These are phyloP conservation scores for Astrephomene gubernaculifera DNA, from an alignment of 139 green algal genomes.

Conservation along the genomic window DNA sequence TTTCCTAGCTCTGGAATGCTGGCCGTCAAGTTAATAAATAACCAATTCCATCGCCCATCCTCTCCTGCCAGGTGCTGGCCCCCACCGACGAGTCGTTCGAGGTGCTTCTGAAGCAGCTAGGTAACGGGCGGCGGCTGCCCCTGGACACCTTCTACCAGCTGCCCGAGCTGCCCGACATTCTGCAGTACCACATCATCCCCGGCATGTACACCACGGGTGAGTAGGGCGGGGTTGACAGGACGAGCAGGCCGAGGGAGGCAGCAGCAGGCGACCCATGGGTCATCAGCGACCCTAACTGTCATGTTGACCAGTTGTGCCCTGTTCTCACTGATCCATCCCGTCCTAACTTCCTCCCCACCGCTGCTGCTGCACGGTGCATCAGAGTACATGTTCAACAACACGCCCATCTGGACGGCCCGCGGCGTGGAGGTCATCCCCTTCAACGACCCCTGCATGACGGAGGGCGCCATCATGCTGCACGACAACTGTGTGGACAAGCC, in stretches of 20 bases:
- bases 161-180: slow-evolving; percentile 74
- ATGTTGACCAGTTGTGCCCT: too few relatives aligned
- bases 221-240: too few relatives aligned
- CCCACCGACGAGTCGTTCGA: slow-evolving; percentile 72
- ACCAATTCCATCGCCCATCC: too few relatives aligned
- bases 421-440: slow-evolving; percentile 71
- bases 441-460: slow-evolving; percentile 71
- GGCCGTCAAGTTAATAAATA: too few relatives aligned
- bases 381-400: slow-evolving; percentile 74
- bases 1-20: neutral
- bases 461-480: slow-evolving; percentile 61
- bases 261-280: too few relatives aligned
- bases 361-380: too few relatives aligned
- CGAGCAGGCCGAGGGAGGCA: too few relatives aligned
- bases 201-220: slow-evolving; percentile 64
- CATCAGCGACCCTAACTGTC: too few relatives aligned
- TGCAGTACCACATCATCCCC: slow-evolving; percentile 76
- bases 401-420: slow-evolving; percentile 65
- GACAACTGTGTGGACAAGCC: slow-evolving; percentile 78
- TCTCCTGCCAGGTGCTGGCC: slow-evolving; percentile 74
- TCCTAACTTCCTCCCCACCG: too few relatives aligned
- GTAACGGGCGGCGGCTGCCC: slow-evolving; percentile 56
- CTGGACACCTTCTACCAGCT: slow-evolving; percentile 59
- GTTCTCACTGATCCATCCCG: too few relatives aligned
- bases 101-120: slow-evolving; percentile 60